phyloP scores from a whole-genome alignment of 257 asterid genomes.

The Cinchona pubescens region DNA sequence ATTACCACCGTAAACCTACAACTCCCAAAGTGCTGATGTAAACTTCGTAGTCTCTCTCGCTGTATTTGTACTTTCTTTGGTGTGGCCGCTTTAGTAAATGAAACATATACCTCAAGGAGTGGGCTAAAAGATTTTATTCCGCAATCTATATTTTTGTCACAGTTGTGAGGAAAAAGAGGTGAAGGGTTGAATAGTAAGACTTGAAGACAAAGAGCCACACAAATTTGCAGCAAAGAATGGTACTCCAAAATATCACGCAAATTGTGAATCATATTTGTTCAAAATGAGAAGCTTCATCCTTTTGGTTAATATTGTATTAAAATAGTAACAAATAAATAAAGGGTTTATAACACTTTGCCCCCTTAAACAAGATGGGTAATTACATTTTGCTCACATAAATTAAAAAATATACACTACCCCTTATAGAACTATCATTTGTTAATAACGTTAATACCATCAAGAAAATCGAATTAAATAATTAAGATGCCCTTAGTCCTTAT shows the following conservation, averaged over 20 bases:
- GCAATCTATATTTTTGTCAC: conserved; percentile 7
- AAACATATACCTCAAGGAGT: not conserved
- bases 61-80: not conserved
- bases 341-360: too few relatives aligned
- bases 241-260: not conserved
- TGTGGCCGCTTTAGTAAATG: not conserved
- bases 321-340: not conserved
- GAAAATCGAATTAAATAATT: too few relatives aligned
- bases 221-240: not conserved
- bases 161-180: not conserved
- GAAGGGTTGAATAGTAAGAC: not conserved
- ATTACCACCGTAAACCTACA: too few relatives aligned
- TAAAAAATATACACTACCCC: too few relatives aligned
- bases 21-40: not conserved
- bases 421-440: too few relatives aligned
- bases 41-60: not conserved
- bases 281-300: not conserved
- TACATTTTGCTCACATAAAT: too few relatives aligned
- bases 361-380: too few relatives aligned
- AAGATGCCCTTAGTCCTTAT: too few relatives aligned
- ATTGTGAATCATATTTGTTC: not conserved
- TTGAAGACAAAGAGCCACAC: not conserved
- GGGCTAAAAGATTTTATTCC: conserved; percentile 2
- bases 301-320: not conserved
- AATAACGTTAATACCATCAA: too few relatives aligned